Evolutionary conservation across 1,284 basidiomycete species (phyloP).

Genomic region (Ganoderma resinaceum): DNA sequence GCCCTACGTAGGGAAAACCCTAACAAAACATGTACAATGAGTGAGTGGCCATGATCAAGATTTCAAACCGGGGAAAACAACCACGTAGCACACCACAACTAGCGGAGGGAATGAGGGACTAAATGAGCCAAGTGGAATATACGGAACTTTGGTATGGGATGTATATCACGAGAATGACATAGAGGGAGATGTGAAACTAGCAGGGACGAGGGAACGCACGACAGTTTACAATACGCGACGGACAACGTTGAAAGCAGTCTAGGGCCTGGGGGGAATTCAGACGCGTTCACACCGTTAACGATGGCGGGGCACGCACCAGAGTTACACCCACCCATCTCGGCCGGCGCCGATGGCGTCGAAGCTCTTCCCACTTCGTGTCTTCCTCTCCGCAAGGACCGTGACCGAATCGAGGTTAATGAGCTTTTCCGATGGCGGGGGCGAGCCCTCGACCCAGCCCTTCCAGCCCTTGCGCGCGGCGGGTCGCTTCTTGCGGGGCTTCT

Average conservation of each 20-base stretch:
- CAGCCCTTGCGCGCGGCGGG: slow-evolving; percentile 79
- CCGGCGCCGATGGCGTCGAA: slow-evolving; percentile 75
- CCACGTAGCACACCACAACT: slow-evolving; percentile 14
- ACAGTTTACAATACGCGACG: slow-evolving; percentile 16
- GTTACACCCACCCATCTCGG: slow-evolving; percentile 54
- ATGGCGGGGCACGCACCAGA: slow-evolving; percentile 27
- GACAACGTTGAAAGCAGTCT: slow-evolving; percentile 16
- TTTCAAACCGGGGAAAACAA: slow-evolving; percentile 22
- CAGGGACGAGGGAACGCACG: slow-evolving; percentile 11
- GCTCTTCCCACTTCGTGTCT: slow-evolving; percentile 80
- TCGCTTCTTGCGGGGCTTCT: slow-evolving; percentile 64
- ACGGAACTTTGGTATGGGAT: slow-evolving; percentile 24
- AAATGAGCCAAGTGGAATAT: slow-evolving; percentile 21
- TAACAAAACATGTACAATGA: slow-evolving; percentile 24
- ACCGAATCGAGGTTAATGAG: slow-evolving; percentile 80
- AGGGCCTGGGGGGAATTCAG: slow-evolving; percentile 19
- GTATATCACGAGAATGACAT: neutral
- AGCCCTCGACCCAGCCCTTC: slow-evolving; percentile 87
- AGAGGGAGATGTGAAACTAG: neutral
- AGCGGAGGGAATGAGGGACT: slow-evolving; percentile 19
- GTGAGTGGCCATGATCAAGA: slow-evolving; percentile 19
- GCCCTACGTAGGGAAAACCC: slow-evolving; percentile 12
- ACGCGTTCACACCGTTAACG: slow-evolving; percentile 33
- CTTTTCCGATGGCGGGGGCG: slow-evolving; percentile 79
- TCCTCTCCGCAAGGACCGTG: slow-evolving; percentile 63